Base-by-base conservation (phyloP, 1,139 yeast species). In the Starmera stellimalicola region DNA sequence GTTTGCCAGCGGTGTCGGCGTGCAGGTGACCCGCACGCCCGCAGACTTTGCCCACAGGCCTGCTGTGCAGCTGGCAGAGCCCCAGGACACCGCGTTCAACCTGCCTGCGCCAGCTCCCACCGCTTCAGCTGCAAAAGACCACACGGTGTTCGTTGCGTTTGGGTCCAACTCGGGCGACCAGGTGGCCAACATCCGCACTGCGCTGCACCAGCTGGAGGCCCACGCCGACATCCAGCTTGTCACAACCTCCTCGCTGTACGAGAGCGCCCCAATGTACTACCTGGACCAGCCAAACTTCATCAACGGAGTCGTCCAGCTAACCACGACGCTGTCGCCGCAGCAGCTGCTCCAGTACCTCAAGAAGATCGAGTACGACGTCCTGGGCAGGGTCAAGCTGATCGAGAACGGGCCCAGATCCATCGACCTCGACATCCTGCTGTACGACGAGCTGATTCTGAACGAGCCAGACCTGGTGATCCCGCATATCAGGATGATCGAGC, bases 341-440 rank as follows among this genome's bases (percentile, higher is more conserved):
- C 76, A 73, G 2, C 60, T 93, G 16, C 61, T 91, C 30, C 54
- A 56, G 15, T 60, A 66, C 3, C 57, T 88, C 38, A 88, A 93
- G 50, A 65, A 70, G 18, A 80, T 91, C 30, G 99, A 91, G 55
- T 83, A 83, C 47, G 63, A 73, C 6, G 71, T 70, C 22, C 60
- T 88, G 27, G 64, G 70, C n/a, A 63, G 99, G 33, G 76, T 77
- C 17, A 91, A 91, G 52, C 61, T 74, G 29, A 68, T 84, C 41
- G 88, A 83, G 22, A 91, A 91, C 51, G 96, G 98, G 0, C 98
- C 98, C 6, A 65, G 99, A 38, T 62, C 81, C 8, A 83, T 91
- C 36, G 99, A 91, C 51, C 66, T 91, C 38, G 99, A 91, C 56
- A 84, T 91, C 16, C 48, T 91, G 11, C 59, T 91, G 17, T 87